Evolutionary conservation across 352 stramenopile species (phyloP), one percentile per base, ranked within the genome.

Genomic region (Pythium aphanidermatum): DNA sequence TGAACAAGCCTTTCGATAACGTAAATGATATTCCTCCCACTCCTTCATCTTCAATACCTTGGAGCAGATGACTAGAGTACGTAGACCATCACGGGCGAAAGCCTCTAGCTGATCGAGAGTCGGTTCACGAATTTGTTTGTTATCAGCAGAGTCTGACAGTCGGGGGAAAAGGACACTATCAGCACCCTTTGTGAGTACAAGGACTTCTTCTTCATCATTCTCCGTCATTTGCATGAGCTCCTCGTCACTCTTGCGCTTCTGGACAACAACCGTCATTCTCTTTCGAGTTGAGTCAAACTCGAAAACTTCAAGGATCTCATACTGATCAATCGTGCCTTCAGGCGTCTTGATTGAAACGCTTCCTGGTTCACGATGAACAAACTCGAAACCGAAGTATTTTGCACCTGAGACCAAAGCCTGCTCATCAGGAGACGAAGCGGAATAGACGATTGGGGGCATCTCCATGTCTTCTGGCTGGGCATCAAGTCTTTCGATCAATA

Each of bases 401-500:
- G 83, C 83, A 38, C 74, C 83, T 25, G 68, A 84, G 2, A 95
- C 83, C 39, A 95, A 68, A 5, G 83, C 83, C 28, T 91, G 75
- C 34, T 93, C 83, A 63, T 92, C 82, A 0, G 83, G 81, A 8
- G 85, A 97, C 23, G 92, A 96, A 2, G 92, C 89, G 2, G 92
- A 95, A 46, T 96, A 96, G 19, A 72, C 52, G 28, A 84, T 68
- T 5, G 71, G 54, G 2, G 58, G 59, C 21, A 63, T 58, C 19
- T 74, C 63, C 59, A 71, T 67, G 34, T 63, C 60, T 6, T 72
- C 67, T 2, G 50, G 38, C 63, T 82, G 44, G 5, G 52, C 58
- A 3, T 95, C 61, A 50, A 96, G 82, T 24, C 86, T 89, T 51
- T 99, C 96, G 16, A 98, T 95, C 16, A 99, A 74, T 19, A 99